Base-by-base conservation (phyloP, 106 monocot species). In the Platanthera guangdongensis region DNA sequence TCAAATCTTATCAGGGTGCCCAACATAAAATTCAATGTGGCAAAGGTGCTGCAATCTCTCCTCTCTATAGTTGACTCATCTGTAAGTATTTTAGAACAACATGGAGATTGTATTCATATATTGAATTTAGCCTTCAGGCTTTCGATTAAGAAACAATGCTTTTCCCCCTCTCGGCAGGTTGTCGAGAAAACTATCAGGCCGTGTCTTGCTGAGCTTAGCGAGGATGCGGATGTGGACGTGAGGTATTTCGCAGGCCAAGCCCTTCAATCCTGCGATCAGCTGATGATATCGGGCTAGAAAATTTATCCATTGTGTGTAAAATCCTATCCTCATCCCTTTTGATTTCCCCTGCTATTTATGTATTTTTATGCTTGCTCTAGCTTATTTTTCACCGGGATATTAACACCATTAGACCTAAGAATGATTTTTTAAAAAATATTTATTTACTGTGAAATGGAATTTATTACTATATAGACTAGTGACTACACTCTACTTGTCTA, bases 1-100 rank as follows among this genome's bases (percentile, higher is more conserved):
- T 72, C 25, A 6, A 73, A 25, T 74, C 68, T 82, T 30, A 6
- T 51, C 82, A 92, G 95, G 81, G 95, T 95, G 39, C 92, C 95
- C 16, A 95, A 95, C 84, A 92, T 95, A 62, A 95, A 92, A 77
- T 95, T 95, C 81, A 95, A 95, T 79, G 92, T 90, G 30, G 95
- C 92, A 30, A 95, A 95, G 80, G 92, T 95, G 81, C 57, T 95
- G 50, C 88, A 95, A 22, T 81, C 95, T 51, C 82, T 95, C 47
- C 65, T 90, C 45, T 83, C 95, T 25, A 85, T 92, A 55, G 83
- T 95, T 12, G 84, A 90, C 50, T 82, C 83, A 39, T 84, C 86
- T 70, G 95, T 95, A 78, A 92, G 95, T 88, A 11, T 19, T 30
- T 19, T 30, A 50, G 0, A 51, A 50, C 28, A 50, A 60, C 7